phyloP scores from a whole-genome alignment of 2,329 filamentous ascomycete genomes.

The Fusarium sp. region DNA sequence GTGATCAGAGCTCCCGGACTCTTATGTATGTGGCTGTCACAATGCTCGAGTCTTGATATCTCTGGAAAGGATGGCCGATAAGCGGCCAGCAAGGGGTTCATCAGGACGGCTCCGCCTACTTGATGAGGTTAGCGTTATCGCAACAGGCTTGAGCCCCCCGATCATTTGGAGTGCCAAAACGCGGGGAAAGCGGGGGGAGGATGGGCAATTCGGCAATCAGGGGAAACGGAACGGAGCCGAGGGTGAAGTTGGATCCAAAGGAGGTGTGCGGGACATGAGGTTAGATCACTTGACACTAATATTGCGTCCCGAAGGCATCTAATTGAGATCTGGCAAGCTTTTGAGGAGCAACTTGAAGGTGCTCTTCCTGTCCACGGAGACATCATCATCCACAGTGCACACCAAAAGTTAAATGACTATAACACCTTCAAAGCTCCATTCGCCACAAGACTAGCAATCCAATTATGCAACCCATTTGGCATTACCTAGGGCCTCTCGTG shows the following conservation, averaged over 20 bases:
- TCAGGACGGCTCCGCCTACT: slow-evolving; percentile 14
- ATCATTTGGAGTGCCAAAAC: neutral
- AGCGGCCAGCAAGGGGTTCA: neutral
- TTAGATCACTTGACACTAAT: neutral
- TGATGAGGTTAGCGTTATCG: slow-evolving; percentile 12
- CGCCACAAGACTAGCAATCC: neutral
- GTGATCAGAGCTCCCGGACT: neutral
- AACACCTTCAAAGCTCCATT: neutral
- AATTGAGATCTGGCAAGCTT: neutral
- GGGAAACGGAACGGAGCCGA: neutral
- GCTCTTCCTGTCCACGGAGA: neutral
- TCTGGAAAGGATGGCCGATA: neutral
- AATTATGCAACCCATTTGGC: neutral
- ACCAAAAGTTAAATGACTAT: neutral
- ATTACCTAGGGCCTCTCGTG: neutral
- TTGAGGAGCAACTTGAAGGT: neutral
- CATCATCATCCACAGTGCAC: neutral
- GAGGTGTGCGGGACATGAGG: neutral
- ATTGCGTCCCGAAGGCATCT: neutral
- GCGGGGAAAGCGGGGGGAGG: neutral
- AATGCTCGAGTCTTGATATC: neutral
- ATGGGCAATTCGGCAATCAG: neutral
- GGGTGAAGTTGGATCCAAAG: neutral
- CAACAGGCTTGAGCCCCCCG: neutral
- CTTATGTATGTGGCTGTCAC: neutral